These are phyloP conservation scores for Cyclotella cryptica DNA, from an alignment of 108 stramenopile species.

Conservation along the genomic window DNA sequence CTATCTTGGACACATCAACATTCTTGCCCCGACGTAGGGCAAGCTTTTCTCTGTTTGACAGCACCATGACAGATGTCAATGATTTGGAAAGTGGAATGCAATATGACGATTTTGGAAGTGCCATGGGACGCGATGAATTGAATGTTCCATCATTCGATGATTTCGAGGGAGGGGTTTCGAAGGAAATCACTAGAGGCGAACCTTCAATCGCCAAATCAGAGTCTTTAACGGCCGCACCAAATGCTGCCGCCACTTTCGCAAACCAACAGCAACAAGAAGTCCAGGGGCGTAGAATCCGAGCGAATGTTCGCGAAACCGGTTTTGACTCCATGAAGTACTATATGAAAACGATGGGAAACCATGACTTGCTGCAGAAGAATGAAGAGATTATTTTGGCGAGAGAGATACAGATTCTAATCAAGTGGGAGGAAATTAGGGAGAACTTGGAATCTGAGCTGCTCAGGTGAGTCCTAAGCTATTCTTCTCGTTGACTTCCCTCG, in stretches of 20 bases:
- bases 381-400: constrained; percentile 88
- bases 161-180: not conserved
- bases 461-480: constrained; percentile 44
- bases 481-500: too few relatives aligned
- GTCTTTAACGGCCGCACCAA: not conserved
- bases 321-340: constrained; percentile 84
- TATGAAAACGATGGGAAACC: constrained; percentile 91
- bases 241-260: not conserved
- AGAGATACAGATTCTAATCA: constrained; percentile 86
- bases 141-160: constrained; percentile 6
- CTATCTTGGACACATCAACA: not conserved
- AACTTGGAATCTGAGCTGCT: constrained; percentile 71
- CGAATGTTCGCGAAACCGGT: constrained; percentile 78
- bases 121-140: not conserved
- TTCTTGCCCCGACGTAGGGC: not conserved
- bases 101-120: constrained; percentile 9
- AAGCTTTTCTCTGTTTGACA: constrained; percentile 5
- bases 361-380: constrained; percentile 85
- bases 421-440: constrained; percentile 82
- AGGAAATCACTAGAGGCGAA: not conserved
- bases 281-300: constrained; percentile 58
- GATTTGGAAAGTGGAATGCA: not conserved
- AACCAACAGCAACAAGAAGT: constrained; percentile 16
- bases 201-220: not conserved
- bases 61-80: constrained; percentile 6